A percentile compares a stretch with the other conserved stretches of the same genome.
Conservation (phyloP, 192 early-diverging fungal species). For the Backusella psychrophila region DNA sequence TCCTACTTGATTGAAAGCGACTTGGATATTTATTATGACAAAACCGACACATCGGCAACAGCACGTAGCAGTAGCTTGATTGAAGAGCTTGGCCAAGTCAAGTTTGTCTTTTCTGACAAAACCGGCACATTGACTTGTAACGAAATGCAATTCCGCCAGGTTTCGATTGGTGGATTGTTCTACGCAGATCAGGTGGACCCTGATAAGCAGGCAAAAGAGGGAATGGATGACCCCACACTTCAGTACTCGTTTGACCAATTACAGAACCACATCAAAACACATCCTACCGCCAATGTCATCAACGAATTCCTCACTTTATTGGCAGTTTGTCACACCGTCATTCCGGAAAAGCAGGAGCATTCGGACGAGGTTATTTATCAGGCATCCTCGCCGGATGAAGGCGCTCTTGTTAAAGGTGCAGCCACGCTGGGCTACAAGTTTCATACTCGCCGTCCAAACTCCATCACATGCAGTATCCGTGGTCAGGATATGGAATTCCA, state of each 20-base stretch:
- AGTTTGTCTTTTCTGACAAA: conserved; percentile 98
- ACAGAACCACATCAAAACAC: conserved; percentile 54
- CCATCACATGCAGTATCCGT: conserved; percentile 47
- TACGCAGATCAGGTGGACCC: conserved; percentile 92
- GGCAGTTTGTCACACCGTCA: conserved; percentile 97
- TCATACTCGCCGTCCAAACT: conserved; percentile 61
- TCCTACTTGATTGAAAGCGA: conserved; percentile 88
- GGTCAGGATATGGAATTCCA: conserved; percentile 72
- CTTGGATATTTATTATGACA: conserved; percentile 94
- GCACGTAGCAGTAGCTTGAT: conserved; percentile 90
- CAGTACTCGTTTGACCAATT: conserved; percentile 64
- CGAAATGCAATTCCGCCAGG: conserved; percentile 86
- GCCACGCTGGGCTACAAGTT: conserved; percentile 61
- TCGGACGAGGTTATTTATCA: conserved; percentile 81
- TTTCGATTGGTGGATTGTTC: conserved; percentile 85
- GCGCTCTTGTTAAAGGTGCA: conserved; percentile 85
- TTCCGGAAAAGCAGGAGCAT: conserved; percentile 76
- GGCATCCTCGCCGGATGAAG: conserved; percentile 96
- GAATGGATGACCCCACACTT: conserved; percentile 59
- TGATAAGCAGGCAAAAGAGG: conserved; percentile 78
- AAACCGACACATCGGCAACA: conserved; percentile 88
- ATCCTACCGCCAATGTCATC: conserved; percentile 67
- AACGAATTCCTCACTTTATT: conserved; percentile 90
- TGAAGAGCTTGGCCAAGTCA: conserved; percentile 91
- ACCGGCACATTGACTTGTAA: conserved; percentile 87